phyloP scores from a whole-genome alignment of 2,329 filamentous ascomycete species.

The Arachnopeziza araneosa region DNA sequence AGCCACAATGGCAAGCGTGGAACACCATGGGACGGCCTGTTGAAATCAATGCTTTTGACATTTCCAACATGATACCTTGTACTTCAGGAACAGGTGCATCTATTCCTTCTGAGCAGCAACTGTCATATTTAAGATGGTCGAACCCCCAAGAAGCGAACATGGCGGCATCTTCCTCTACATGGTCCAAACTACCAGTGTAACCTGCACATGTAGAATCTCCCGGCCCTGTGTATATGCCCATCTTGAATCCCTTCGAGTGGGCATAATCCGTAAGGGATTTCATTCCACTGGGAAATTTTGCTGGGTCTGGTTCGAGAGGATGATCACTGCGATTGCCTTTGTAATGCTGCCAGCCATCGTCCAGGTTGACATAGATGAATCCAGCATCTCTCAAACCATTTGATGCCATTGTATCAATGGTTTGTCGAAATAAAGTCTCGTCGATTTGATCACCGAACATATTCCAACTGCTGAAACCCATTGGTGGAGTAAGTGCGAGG shows the following conservation, averaged over 20 bases:
- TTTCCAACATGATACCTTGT: conserved; percentile 29
- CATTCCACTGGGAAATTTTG: conserved; percentile 55
- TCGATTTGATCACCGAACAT: conserved; percentile 44
- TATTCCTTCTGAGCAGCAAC: conserved; percentile 46
- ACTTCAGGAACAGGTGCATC: conserved; percentile 35
- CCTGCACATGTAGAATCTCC: conserved; percentile 31
- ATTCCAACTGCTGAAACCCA: conserved; percentile 43
- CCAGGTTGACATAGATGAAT: conserved; percentile 50
- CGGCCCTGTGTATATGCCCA: conserved; percentile 58
- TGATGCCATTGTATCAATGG: conserved; percentile 40
- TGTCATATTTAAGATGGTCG: conserved; percentile 56
- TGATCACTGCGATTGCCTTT: conserved; percentile 32
- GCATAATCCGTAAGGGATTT: conserved; percentile 46
- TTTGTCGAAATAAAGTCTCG: conserved; percentile 39
- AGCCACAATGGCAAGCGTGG: conserved; percentile 48
- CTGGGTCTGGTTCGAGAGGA: conserved; percentile 37
- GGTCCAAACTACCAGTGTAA: conserved; percentile 45
- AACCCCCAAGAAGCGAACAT: conserved; percentile 54
- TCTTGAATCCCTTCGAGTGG: conserved; percentile 51
- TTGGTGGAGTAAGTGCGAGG: conserved; percentile 36
- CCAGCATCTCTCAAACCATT: conserved; percentile 44
- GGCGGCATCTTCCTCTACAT: conserved; percentile 52
- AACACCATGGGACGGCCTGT: conserved; percentile 43
- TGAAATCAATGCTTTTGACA: conserved; percentile 44
- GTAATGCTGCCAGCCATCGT: conserved; percentile 53